Conservation (phyloP, 495 filamentous ascomycete genomes). For the Margaritispora aquatica region DNA sequence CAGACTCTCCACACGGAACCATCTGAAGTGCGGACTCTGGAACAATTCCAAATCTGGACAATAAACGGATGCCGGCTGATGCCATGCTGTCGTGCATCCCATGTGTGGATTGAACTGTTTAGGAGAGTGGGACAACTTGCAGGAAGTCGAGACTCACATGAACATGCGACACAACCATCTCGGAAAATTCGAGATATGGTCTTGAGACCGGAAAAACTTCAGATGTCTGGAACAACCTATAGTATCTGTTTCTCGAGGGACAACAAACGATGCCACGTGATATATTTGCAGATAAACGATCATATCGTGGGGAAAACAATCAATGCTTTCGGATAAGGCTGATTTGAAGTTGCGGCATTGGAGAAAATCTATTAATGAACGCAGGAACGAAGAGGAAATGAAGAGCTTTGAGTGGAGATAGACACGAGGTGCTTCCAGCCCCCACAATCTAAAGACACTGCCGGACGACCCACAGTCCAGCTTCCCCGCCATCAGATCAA, state of each 20-base stretch:
- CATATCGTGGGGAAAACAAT: not conserved
- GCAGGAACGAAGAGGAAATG: slow-evolving; percentile 14
- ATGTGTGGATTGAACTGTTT: not conserved
- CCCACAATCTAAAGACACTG: not conserved
- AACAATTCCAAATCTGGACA: not conserved
- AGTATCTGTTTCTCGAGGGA: not conserved
- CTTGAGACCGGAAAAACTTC: not conserved
- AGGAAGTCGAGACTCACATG: no score
- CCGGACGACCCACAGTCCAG: slow-evolving; percentile 1
- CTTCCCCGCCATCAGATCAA: slow-evolving; percentile 8
- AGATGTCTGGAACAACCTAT: not conserved
- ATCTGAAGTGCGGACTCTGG: not conserved
- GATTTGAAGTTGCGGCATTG: slow-evolving; percentile 4
- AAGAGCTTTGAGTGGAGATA: not conserved
- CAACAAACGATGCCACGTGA: not conserved
- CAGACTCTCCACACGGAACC: no score
- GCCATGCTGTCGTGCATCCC: not conserved
- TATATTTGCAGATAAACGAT: not conserved
- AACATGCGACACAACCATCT: not conserved
- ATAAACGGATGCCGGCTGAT: not conserved
- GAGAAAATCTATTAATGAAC: not conserved
- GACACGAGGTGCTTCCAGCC: slow-evolving; percentile 7
- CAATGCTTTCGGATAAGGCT: slow-evolving; percentile 15
- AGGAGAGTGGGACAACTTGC: not conserved
- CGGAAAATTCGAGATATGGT: not conserved